Evolutionary conservation across 1,284 basidiomycete genomes (phyloP).

Genomic region (Ganoderma meredithae): DNA sequence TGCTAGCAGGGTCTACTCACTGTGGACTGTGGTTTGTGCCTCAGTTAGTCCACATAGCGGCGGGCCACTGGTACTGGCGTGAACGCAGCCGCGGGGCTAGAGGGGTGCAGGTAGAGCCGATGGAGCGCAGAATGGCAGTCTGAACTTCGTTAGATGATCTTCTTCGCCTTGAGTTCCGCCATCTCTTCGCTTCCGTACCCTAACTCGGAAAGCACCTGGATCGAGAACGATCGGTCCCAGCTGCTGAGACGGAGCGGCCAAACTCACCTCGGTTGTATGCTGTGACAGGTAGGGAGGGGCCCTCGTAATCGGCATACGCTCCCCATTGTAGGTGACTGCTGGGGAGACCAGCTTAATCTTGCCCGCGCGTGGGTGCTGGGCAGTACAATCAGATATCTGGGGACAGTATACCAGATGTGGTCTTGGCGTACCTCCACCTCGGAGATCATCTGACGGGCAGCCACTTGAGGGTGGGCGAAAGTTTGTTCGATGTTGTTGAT

Average conservation of each 20-base stretch:
- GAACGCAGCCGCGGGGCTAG: background rate
- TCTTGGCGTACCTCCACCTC: conserved; percentile 64
- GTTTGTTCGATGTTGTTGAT: conserved; percentile 94
- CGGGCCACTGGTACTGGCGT: background rate
- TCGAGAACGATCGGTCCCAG: conserved; percentile 8
- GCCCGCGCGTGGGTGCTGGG: conserved; percentile 58
- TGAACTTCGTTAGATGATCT: conserved; percentile 54
- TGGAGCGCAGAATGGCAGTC: background rate
- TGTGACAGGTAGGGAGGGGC: conserved; percentile 88
- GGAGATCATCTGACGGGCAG: conserved; percentile 66
- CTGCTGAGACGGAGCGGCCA: background rate
- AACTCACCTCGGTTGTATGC: conserved; percentile 78
- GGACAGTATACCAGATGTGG: conserved; percentile 29
- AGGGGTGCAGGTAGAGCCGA: background rate
- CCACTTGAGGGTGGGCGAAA: conserved; percentile 90
- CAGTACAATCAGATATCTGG: background rate
- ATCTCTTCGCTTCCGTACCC: conserved; percentile 71
- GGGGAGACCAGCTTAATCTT: conserved; percentile 88
- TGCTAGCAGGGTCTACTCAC: conserved; percentile 4
- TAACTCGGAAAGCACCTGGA: conserved; percentile 72
- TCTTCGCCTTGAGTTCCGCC: conserved; percentile 54
- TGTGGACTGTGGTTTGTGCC: background rate
- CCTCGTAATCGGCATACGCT: conserved; percentile 75
- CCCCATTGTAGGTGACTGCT: conserved; percentile 88
- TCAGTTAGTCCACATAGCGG: background rate